Conservation (phyloP, 2,329 filamentous ascomycete genomes). For the Thielaviopsis populi region DNA sequence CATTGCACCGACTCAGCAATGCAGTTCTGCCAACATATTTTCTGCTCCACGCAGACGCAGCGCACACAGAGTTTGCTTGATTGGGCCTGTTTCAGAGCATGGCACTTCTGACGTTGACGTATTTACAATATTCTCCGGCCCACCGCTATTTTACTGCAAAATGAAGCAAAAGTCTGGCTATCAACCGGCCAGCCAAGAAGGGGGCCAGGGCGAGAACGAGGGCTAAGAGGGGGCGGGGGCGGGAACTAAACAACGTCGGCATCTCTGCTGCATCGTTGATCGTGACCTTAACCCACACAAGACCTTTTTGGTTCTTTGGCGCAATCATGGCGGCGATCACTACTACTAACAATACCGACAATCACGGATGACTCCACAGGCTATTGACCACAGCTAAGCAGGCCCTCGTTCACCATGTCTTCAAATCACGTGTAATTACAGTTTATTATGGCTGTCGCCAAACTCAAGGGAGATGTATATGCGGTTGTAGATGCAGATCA, state of each 20-base stretch:
- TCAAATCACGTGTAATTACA: neutral
- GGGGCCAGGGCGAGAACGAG: neutral
- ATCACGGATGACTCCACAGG: neutral
- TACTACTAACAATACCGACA: neutral
- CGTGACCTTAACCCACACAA: no score
- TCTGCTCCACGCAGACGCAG: neutral
- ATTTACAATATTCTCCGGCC: neutral
- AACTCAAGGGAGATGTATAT: neutral
- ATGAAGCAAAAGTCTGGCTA: neutral
- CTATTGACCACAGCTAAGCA: neutral
- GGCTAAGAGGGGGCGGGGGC: no score
- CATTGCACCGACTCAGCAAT: neutral
- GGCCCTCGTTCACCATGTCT: neutral
- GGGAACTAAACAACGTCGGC: no score
- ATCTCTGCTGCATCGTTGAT: no score
- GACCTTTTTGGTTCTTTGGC: no score
- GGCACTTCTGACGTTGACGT: neutral
- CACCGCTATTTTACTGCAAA: neutral
- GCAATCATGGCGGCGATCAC: no score
- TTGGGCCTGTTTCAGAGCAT: neutral
- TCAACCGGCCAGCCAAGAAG: neutral
- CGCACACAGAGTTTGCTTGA: neutral
- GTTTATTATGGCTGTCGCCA: neutral
- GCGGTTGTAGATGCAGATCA: neutral
- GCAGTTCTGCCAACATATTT: neutral